These are phyloP conservation scores for Aspergillus udagawae DNA, from an alignment of 2,329 filamentous ascomycete genomes.

Conservation along the genomic window DNA sequence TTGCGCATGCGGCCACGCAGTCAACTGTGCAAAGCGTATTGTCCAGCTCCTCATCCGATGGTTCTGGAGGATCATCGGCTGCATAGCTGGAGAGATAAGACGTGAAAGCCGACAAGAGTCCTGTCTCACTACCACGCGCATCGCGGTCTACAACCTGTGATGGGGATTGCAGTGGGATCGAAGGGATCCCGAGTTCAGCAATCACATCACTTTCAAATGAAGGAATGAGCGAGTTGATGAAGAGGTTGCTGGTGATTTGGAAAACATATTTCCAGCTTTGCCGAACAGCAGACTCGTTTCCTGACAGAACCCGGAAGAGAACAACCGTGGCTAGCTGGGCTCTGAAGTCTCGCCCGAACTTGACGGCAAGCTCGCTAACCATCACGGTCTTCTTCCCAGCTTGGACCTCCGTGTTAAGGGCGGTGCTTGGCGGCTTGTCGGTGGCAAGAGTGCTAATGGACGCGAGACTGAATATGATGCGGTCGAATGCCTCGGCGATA, in stretches of 20 bases:
- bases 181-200: slow-evolving; percentile 64
- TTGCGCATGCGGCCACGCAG: slow-evolving; percentile 84
- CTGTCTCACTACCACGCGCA: slow-evolving; percentile 70
- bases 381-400: slow-evolving; percentile 89
- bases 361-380: slow-evolving; percentile 96
- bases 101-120: slow-evolving; percentile 89
- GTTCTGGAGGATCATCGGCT: slow-evolving; percentile 94
- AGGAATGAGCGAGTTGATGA: slow-evolving; percentile 88
- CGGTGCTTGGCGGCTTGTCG: slow-evolving; percentile 71
- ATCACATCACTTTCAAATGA: slow-evolving; percentile 67
- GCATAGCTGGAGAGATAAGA: slow-evolving; percentile 99
- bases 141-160: slow-evolving; percentile 90
- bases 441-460: slow-evolving; percentile 85
- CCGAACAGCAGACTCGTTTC: slow-evolving; percentile 72
- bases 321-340: slow-evolving; percentile 92
- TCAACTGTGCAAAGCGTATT: slow-evolving; percentile 93
- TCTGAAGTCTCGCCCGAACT: slow-evolving; percentile 88
- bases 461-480: slow-evolving; percentile 84
- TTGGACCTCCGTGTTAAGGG: slow-evolving; percentile 92
- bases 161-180: slow-evolving; percentile 85
- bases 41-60: slow-evolving; percentile 93
- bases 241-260: slow-evolving; percentile 90
- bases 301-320: slow-evolving; percentile 86
- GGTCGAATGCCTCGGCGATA: slow-evolving; percentile 81
- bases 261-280: slow-evolving; percentile 64